A percentile compares a stretch with the other conserved stretches of the same genome.
Conservation (phyloP, 2,329 filamentous ascomycete genomes). For the Ustulina deusta region DNA sequence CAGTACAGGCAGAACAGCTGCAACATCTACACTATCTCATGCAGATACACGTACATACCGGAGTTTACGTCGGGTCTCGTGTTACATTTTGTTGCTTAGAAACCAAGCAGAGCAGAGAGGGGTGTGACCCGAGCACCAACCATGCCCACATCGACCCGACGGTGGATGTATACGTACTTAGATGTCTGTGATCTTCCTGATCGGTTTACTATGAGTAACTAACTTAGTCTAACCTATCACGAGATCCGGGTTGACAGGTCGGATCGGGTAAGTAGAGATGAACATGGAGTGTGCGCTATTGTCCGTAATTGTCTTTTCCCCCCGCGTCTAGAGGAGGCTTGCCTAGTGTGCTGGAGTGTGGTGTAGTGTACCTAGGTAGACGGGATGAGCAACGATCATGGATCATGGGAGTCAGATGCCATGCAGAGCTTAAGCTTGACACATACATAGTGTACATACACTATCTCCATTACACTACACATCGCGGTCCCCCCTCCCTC, state of each 20-base stretch:
- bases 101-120: constrained; percentile 1
- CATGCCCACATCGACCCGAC: no score
- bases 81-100: neutral
- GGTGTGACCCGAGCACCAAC: no score
- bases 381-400: constrained; percentile 15
- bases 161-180: neutral
- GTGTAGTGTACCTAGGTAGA: neutral
- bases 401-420: constrained; percentile 23
- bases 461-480: no score
- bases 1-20: neutral
- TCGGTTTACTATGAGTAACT: no score
- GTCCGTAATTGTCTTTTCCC: constrained; percentile 18
- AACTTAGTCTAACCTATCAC: constrained; percentile 15
- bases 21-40: no score
- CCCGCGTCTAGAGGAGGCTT: constrained; percentile 17
- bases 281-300: constrained; percentile 2
- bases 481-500: neutral
- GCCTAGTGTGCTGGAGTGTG: neutral
- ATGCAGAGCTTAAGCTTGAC: constrained; percentile 27
- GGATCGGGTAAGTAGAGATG: constrained; percentile 20
- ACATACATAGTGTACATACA: neutral
- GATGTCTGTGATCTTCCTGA: constrained; percentile 13
- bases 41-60: neutral
- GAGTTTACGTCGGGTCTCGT: neutral
- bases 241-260: constrained; percentile 26